Evolutionary conservation across 2,329 filamentous ascomycete genomes (phyloP).

Genomic region (Ophiostoma ips): DNA sequence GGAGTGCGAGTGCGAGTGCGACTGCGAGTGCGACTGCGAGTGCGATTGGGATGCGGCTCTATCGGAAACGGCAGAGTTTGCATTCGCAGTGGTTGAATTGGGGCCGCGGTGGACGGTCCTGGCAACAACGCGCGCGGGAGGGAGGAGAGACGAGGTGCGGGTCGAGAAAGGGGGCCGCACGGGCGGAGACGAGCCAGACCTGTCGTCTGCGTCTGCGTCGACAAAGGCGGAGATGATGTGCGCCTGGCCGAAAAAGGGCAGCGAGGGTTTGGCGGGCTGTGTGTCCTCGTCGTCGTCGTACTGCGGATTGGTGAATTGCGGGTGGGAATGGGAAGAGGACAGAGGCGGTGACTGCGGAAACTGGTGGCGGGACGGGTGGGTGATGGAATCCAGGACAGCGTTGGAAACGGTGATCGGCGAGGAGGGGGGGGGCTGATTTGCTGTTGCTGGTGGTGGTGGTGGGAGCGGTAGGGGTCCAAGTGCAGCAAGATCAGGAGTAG

Average conservation of each 20-base stretch:
- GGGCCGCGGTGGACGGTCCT: background rate
- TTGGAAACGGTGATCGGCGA: constrained; percentile 12
- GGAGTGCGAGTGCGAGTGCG: too few relatives aligned
- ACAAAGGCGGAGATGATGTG: constrained; percentile 7
- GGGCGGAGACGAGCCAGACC: background rate
- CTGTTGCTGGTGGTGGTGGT: background rate
- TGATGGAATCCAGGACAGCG: constrained; percentile 5
- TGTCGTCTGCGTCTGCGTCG: background rate
- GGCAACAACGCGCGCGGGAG: constrained; percentile 20
- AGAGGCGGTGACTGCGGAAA: background rate
- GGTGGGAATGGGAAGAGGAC: background rate
- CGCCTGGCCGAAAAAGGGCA: background rate
- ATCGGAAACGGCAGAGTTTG: background rate
- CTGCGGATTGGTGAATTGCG: background rate
- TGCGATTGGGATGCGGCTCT: too few relatives aligned
- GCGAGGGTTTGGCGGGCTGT: background rate
- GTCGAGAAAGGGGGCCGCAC: constrained; percentile 21
- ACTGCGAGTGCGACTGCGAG: too few relatives aligned
- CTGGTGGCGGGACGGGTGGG: constrained; percentile 1
- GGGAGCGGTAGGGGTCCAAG: constrained; percentile 6
- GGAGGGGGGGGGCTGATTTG: constrained; percentile 4
- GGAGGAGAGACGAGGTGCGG: constrained; percentile 31
- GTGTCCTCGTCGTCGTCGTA: too few relatives aligned
- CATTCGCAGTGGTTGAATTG: background rate
- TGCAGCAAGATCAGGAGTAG: background rate